phyloP scores from a whole-genome alignment of 78 protist species.

The Pigoraptor vietnamica region DNA sequence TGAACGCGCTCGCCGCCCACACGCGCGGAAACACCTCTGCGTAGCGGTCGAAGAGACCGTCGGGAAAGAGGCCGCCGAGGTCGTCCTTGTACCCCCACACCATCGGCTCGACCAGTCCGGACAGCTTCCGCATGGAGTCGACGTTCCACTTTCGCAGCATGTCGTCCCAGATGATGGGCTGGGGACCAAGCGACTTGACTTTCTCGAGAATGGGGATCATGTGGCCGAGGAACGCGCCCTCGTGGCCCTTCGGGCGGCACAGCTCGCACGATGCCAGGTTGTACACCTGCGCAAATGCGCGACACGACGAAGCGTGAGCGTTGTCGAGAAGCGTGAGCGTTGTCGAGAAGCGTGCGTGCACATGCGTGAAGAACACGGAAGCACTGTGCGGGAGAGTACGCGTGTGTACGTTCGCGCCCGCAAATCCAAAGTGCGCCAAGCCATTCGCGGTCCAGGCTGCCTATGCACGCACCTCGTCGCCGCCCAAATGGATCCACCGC shows the following conservation, averaged over 20 bases:
- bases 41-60: neutral
- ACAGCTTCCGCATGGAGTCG: neutral
- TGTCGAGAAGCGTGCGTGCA: too few relatives aligned
- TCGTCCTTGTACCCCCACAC: neutral
- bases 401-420: too few relatives aligned
- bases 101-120: neutral
- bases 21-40: neutral
- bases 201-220: neutral
- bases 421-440: too few relatives aligned
- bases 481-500: neutral
- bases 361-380: too few relatives aligned
- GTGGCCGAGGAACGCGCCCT: neutral
- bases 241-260: neutral
- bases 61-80: neutral
- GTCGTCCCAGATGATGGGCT: neutral
- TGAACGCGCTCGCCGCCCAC: neutral
- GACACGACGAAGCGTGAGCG: too few relatives aligned
- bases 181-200: neutral
- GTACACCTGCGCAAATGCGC: neutral
- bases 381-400: too few relatives aligned
- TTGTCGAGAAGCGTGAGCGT: too few relatives aligned
- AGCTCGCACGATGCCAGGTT: neutral
- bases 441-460: too few relatives aligned
- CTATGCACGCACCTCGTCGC: neutral
- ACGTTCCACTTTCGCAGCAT: neutral